These are phyloP conservation scores for Pythium coloratum DNA, from an alignment of 352 stramenopile genomes.

Conservation along the genomic window DNA sequence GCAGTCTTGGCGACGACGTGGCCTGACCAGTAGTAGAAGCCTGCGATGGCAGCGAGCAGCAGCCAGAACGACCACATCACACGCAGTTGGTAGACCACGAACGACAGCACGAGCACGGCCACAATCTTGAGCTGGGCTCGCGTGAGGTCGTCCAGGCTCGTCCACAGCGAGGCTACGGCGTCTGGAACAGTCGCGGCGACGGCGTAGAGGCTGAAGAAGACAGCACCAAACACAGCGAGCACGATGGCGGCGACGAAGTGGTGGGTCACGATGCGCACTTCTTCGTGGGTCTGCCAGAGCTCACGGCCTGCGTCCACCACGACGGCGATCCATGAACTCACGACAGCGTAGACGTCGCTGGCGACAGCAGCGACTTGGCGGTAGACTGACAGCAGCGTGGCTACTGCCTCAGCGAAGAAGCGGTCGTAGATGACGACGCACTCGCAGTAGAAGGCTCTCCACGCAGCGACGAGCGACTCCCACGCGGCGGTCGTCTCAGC, in stretches of 20 bases:
- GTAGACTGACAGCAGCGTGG: constrained; percentile 11
- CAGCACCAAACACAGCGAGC: constrained; percentile 22
- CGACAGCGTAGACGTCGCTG: constrained; percentile 13
- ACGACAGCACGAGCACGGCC: constrained; percentile 20
- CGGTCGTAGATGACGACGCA: constrained; percentile 15
- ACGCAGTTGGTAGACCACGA: constrained; percentile 36
- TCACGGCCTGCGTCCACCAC: constrained; percentile 5
- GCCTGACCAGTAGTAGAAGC: constrained; percentile 58
- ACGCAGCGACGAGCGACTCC: constrained; percentile 5
- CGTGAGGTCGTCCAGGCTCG: constrained; percentile 42
- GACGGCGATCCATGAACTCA: constrained; percentile 11
- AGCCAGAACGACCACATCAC: constrained; percentile 48
- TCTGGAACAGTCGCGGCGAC: constrained; percentile 29
- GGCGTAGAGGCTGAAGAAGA: constrained; percentile 38
- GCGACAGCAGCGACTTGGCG: constrained; percentile 2
- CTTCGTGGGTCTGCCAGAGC: constrained; percentile 39
- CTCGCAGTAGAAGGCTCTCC: constrained; percentile 2
- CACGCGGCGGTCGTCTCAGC: constrained; percentile 10
- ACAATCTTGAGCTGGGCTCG: constrained; percentile 47
- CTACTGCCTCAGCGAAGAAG: constrained; percentile 20
- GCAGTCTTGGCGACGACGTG: constrained; percentile 32
- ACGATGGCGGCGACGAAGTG: constrained; percentile 30
- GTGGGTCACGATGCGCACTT: constrained; percentile 33
- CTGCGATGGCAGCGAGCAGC: constrained; percentile 14
- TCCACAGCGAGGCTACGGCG: constrained; percentile 28